phyloP scores from a whole-genome alignment of 78 protist species.

The Salpingoeca rosetta region DNA sequence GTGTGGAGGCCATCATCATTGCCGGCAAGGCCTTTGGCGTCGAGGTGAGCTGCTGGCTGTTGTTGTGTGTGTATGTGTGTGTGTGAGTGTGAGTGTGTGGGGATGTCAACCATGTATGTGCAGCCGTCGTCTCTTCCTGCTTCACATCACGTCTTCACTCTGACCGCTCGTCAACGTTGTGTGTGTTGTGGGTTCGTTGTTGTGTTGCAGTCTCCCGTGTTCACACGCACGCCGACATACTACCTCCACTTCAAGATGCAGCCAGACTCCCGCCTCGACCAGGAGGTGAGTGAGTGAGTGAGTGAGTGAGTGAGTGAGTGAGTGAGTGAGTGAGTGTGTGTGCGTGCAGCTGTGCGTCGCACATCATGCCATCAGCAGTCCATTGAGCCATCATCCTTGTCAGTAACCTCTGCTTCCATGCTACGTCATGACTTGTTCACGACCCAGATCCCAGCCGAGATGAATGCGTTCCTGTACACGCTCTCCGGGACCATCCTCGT shows the following conservation, averaged over 20 bases:
- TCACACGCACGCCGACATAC: neutral
- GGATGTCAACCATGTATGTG: too few relatives aligned
- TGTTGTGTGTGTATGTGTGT: too few relatives aligned
- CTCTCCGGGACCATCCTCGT: neutral
- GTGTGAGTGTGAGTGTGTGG: too few relatives aligned
- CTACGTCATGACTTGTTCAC: too few relatives aligned
- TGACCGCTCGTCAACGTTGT: too few relatives aligned
- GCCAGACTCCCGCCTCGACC: neutral
- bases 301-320: neutral
- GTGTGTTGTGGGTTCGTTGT: too few relatives aligned
- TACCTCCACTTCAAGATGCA: slow-evolving; percentile 5
- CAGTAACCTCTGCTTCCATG: too few relatives aligned
- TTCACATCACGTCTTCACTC: too few relatives aligned
- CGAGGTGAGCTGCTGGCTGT: neutral
- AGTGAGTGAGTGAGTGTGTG: neutral
- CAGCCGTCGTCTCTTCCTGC: too few relatives aligned
- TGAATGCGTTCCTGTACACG: neutral
- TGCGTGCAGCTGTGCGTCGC: neutral
- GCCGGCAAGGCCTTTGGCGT: slow-evolving; percentile 5
- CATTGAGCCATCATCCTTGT: neutral
- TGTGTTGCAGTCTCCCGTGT: neutral
- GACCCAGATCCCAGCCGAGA: neutral
- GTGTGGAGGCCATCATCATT: neutral
- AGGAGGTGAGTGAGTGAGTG: neutral
- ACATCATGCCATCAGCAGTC: neutral